Evolutionary conservation across 495 filamentous ascomycete genomes (phyloP).

Genomic region (Podospora comata): DNA sequence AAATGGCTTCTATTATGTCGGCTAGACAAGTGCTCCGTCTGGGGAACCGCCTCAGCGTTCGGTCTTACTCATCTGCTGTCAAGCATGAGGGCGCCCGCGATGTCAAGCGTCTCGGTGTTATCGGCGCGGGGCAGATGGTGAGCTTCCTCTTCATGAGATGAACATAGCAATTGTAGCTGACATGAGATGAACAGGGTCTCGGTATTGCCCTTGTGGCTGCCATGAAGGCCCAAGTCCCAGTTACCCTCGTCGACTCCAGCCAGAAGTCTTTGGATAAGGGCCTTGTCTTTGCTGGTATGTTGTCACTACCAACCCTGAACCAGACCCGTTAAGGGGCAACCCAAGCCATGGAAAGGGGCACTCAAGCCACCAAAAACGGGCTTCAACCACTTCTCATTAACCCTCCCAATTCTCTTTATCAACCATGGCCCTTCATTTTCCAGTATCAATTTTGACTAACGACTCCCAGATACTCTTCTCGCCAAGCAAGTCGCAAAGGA

Average conservation of each 20-base stretch:
- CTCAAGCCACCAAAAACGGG: background rate
- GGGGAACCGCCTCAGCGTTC: slow-evolving; percentile 43
- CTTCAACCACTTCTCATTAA: background rate
- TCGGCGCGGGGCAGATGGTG: slow-evolving; percentile 98
- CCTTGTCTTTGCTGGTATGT: slow-evolving; percentile 78
- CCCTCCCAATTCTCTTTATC: slow-evolving; percentile 1
- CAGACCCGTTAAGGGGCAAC: background rate
- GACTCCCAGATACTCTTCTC: slow-evolving; percentile 72
- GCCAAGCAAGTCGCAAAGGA: slow-evolving; percentile 87
- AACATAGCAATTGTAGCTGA: background rate
- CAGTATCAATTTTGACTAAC: background rate
- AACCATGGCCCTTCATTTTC: background rate
- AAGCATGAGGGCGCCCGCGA: slow-evolving; percentile 54
- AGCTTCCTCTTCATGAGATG: slow-evolving; percentile 2
- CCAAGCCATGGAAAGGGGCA: background rate
- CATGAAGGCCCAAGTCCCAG: slow-evolving; percentile 75
- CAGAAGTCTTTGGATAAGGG: slow-evolving; percentile 89
- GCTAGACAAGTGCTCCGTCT: slow-evolving; percentile 36
- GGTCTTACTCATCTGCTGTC: slow-evolving; percentile 49
- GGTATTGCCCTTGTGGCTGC: slow-evolving; percentile 96
- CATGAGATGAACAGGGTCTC: slow-evolving; percentile 62
- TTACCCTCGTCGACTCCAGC: slow-evolving; percentile 81
- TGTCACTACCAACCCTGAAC: background rate
- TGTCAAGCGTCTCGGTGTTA: slow-evolving; percentile 85
- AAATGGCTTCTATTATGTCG: slow-evolving; percentile 36